A percentile compares a stretch with the other conserved stretches of the same genome.
Conservation (phyloP, 805 yeast species). For the Torulaspora delbrueckii region DNA sequence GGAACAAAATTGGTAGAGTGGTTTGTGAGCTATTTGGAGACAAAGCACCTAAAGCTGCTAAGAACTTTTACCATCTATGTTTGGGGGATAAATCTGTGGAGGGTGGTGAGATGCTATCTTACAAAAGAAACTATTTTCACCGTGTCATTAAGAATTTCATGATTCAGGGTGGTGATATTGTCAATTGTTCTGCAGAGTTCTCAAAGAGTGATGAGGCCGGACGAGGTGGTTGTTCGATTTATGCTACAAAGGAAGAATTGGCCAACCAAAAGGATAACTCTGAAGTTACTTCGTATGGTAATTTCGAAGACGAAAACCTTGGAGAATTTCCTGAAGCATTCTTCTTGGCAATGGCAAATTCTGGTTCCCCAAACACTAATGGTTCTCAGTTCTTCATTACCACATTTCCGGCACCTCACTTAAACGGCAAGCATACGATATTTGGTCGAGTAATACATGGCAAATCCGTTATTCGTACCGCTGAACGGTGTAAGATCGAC, state of each 20-base stretch:
- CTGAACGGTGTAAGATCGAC: constrained; percentile 49
- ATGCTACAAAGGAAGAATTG: constrained; percentile 28
- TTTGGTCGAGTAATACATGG: constrained; percentile 70
- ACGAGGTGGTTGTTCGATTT: constrained; percentile 46
- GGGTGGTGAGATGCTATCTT: constrained; percentile 31
- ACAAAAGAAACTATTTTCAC: constrained; percentile 49
- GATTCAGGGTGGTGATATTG: constrained; percentile 63
- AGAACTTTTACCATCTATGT: constrained; percentile 49
- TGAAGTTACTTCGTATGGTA: constrained; percentile 32
- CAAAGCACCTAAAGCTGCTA: constrained; percentile 53
- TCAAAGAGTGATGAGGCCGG: constrained; percentile 32
- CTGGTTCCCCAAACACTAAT: constrained; percentile 45
- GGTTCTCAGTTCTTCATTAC: constrained; percentile 69
- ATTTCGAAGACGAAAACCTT: constrained; percentile 56
- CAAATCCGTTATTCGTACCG: constrained; percentile 61
- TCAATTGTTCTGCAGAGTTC: constrained; percentile 36
- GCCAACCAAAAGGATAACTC: constrained; percentile 6
- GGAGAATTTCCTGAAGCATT: constrained; percentile 41
- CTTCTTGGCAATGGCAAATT: constrained; percentile 61
- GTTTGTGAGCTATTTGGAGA: constrained; percentile 49
- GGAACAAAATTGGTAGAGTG: constrained; percentile 47
- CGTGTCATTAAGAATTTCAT: constrained; percentile 64
- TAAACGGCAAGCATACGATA: constrained; percentile 69
- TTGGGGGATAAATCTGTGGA: constrained; percentile 31
- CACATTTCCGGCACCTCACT: constrained; percentile 65